Conservation (phyloP, 768 basidiomycete species). For the Scleroderma bovista region DNA sequence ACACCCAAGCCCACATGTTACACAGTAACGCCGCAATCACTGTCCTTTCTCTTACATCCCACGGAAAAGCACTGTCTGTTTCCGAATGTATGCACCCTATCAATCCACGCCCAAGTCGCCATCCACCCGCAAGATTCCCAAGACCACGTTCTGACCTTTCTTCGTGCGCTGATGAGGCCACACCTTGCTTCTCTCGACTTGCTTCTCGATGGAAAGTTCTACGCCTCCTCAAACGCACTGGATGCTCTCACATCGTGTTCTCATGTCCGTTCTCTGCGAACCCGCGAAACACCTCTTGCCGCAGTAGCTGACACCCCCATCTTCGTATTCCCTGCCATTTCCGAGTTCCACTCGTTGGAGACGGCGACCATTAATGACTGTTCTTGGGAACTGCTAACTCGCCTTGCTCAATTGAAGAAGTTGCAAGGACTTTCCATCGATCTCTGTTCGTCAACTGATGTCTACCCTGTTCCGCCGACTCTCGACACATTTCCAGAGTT, state of each 20-base stretch:
- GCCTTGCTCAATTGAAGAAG: not conserved
- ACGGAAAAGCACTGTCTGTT: not conserved
- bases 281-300: not conserved
- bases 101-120: not conserved
- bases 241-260: not conserved
- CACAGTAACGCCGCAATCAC: not conserved
- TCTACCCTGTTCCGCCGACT: not conserved
- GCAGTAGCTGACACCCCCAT: not conserved
- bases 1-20: not conserved
- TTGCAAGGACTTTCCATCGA: not conserved
- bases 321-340: not conserved
- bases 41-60: not conserved
- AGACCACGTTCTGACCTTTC: not conserved
- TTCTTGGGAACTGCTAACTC: not conserved
- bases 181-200: not conserved
- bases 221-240: not conserved
- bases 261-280: not conserved
- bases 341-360: not conserved
- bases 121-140: not conserved
- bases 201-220: not conserved
- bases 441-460: not conserved
- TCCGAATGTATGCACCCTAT: not conserved
- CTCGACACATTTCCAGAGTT: not conserved
- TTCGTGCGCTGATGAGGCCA: not conserved
- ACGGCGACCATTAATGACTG: not conserved